These are phyloP conservation scores for Thermothielavioides terrestris DNA, from an alignment of 495 filamentous ascomycete species.

Conservation along the genomic window DNA sequence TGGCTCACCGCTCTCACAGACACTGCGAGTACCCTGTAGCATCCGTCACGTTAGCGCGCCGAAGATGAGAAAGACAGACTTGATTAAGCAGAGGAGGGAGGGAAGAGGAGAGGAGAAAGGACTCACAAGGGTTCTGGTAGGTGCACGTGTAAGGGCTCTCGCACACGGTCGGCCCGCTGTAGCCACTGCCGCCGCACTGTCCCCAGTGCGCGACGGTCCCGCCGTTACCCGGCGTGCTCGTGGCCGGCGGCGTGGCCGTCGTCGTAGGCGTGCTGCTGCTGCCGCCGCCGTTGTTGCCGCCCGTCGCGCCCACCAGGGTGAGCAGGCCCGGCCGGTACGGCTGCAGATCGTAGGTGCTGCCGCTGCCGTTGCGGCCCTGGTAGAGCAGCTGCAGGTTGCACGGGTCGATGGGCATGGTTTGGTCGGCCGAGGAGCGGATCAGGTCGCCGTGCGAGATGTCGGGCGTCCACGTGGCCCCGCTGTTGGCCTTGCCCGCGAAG, in stretches of 20 bases:
- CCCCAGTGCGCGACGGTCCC: slow-evolving; percentile 9
- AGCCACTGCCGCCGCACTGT: slow-evolving; percentile 16
- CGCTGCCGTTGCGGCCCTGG: slow-evolving; percentile 39
- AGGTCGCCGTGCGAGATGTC: slow-evolving; percentile 57
- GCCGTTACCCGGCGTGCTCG: background rate
- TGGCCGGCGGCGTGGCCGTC: background rate
- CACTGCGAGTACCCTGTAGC: slow-evolving; percentile 7
- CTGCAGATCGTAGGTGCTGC: slow-evolving; percentile 33
- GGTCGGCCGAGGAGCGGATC: slow-evolving; percentile 44
- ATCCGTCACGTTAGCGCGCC: no score
- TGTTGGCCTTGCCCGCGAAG: slow-evolving; percentile 56
- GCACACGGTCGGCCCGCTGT: slow-evolving; percentile 15
- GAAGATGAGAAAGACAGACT: no score
- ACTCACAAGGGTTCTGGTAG: slow-evolving; percentile 12
- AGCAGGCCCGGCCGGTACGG: slow-evolving; percentile 47
- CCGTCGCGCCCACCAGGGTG: slow-evolving; percentile 29
- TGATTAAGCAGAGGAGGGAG: background rate
- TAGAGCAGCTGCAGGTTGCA: slow-evolving; percentile 54
- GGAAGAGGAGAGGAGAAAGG: background rate
- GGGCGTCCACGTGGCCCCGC: slow-evolving; percentile 53
- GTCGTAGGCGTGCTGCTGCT: background rate
- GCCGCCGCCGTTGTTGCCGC: background rate
- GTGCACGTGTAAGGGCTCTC: slow-evolving; percentile 14
- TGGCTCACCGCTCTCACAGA: background rate
- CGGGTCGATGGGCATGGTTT: slow-evolving; percentile 48